Conservation (phyloP, 495 filamentous ascomycete genomes). For the Annulohypoxylon maeteangense region DNA sequence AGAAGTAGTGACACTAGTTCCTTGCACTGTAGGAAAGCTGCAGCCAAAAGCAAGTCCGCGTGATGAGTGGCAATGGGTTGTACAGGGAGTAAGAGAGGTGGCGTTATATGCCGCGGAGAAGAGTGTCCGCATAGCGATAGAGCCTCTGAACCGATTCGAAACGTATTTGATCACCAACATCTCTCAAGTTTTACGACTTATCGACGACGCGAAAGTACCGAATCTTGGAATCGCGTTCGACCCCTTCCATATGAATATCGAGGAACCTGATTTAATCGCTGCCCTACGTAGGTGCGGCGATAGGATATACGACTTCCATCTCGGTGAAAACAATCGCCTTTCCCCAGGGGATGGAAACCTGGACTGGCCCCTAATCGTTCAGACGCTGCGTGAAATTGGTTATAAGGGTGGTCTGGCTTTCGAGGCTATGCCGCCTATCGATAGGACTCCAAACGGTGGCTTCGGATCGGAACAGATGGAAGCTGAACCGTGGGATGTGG, state of each 20-base stretch:
- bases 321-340: slow-evolving; percentile 45
- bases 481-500: slow-evolving; percentile 33
- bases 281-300: slow-evolving; percentile 38
- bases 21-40: slow-evolving; percentile 45
- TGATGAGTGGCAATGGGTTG: slow-evolving; percentile 46
- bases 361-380: slow-evolving; percentile 40
- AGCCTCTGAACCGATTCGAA: slow-evolving; percentile 47
- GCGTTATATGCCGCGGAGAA: slow-evolving; percentile 33
- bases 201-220: slow-evolving; percentile 33
- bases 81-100: slow-evolving; percentile 41
- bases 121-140: slow-evolving; percentile 35
- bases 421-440: slow-evolving; percentile 46
- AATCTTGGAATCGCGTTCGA: slow-evolving; percentile 45
- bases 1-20: slow-evolving; percentile 42
- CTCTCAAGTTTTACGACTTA: slow-evolving; percentile 40
- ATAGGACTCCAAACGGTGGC: slow-evolving; percentile 33
- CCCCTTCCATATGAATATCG: slow-evolving; percentile 45
- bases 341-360: slow-evolving; percentile 42
- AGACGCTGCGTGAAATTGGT: slow-evolving; percentile 34
- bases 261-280: slow-evolving; percentile 41
- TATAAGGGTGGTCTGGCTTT: slow-evolving; percentile 43
- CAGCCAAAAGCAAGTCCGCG: slow-evolving; percentile 30
- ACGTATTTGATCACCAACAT: slow-evolving; percentile 43
- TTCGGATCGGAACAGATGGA: slow-evolving; percentile 37
- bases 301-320: slow-evolving; percentile 43